Percentiles rank a stretch among this genome's conserved stretches.
Evolutionary conservation across 1,139 yeast species (phyloP).

Genomic region (Arxiozyma heterogenica): DNA sequence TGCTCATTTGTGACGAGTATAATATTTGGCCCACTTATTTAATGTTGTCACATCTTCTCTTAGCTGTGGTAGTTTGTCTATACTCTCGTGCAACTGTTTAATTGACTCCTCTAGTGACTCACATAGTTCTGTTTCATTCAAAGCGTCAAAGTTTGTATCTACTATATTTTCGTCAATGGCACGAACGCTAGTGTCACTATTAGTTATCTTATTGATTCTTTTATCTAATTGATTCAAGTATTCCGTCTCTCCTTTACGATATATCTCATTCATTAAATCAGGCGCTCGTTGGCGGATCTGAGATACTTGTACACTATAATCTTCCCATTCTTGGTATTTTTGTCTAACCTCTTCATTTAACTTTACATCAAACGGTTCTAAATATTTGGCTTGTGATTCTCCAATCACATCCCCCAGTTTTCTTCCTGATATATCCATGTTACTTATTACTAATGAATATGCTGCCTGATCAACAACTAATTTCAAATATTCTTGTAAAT

Average conservation of each 20-base stretch:
- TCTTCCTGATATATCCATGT: slow-evolving; percentile 14
- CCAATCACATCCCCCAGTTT: slow-evolving; percentile 12
- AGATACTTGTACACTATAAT: slow-evolving; percentile 46
- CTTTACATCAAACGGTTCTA: slow-evolving; percentile 56
- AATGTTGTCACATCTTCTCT: not conserved
- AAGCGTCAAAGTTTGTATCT: slow-evolving; percentile 9
- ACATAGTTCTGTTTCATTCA: not conserved
- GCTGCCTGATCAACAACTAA: slow-evolving; percentile 45
- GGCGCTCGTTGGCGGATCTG: slow-evolving; percentile 49
- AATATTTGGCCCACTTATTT: not conserved
- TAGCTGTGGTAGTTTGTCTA: slow-evolving; percentile 12
- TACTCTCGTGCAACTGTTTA: slow-evolving; percentile 14
- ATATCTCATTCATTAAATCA: slow-evolving; percentile 22
- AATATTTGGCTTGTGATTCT: slow-evolving; percentile 27
- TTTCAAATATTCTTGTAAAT: slow-evolving; percentile 38
- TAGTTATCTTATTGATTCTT: not conserved
- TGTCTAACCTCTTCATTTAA: slow-evolving; percentile 47
- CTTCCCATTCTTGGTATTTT: slow-evolving; percentile 47
- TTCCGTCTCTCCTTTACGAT: slow-evolving; percentile 21
- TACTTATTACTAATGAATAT: slow-evolving; percentile 40
- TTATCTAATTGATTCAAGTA: slow-evolving; percentile 21
- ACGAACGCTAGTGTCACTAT: not conserved
- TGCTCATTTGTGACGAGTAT: not conserved
- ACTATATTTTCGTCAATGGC: slow-evolving; percentile 8
- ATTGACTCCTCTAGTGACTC: slow-evolving; percentile 14